phyloP scores from a whole-genome alignment of 2,329 filamentous ascomycete species.

The Plectosphaerella plurivora region DNA sequence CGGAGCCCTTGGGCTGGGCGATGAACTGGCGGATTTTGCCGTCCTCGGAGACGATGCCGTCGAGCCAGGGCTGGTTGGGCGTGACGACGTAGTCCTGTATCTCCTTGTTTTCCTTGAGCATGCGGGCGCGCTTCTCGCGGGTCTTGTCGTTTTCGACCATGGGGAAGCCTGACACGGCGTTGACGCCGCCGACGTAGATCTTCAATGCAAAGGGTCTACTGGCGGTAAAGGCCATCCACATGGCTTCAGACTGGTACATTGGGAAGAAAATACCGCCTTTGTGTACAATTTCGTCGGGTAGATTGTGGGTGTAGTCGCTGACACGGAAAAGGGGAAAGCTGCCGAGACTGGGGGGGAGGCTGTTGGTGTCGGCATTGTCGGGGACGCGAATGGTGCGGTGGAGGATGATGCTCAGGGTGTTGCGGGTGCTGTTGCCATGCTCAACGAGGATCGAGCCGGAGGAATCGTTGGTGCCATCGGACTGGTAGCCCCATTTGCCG shows the following conservation, averaged over 20 bases:
- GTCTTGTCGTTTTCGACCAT: conserved; percentile 14
- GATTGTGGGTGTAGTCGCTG: conserved; percentile 19
- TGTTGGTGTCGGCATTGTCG: conserved; percentile 24
- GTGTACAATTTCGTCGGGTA: conserved; percentile 26
- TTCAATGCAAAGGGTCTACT: conserved; percentile 28
- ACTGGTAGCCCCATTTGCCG: too few species aligned
- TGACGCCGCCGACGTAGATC: conserved; percentile 33
- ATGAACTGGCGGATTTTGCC: conserved; percentile 42
- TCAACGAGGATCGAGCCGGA: conserved; percentile 4
- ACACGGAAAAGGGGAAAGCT: conserved; percentile 33
- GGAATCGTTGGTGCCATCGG: not conserved
- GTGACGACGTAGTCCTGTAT: conserved; percentile 29
- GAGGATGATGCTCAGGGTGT: conserved; percentile 27
- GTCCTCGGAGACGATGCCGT: conserved; percentile 28
- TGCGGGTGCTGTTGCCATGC: conserved; percentile 2
- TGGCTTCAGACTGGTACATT: conserved; percentile 37
- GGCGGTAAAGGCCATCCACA: conserved; percentile 30
- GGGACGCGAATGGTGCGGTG: conserved; percentile 37
- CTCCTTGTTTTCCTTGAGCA: conserved; percentile 2
- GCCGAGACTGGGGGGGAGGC: conserved; percentile 30
- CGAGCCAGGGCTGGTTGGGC: conserved; percentile 32
- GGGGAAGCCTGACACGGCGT: conserved; percentile 32
- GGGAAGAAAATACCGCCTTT: conserved; percentile 42
- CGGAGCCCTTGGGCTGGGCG: conserved; percentile 35
- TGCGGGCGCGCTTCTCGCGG: conserved; percentile 7